Evolutionary conservation across 2,329 filamentous ascomycete species (phyloP).

Genomic region (Aspergillus viridinutans): DNA sequence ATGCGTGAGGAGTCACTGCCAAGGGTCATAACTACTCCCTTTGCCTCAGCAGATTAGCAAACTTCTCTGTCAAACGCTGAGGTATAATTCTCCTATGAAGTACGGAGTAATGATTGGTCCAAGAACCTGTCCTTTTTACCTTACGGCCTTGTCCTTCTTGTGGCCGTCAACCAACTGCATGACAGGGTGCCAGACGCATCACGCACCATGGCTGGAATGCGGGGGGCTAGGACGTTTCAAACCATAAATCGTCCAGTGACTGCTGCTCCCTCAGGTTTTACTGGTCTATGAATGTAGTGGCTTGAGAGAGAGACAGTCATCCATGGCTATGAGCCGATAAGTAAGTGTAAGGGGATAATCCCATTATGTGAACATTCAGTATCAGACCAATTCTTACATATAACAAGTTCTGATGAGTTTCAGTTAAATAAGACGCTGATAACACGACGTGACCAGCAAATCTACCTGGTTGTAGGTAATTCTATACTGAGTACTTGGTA

Average conservation of each 20-base stretch:
- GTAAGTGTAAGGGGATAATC: not conserved
- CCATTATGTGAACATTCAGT: not conserved
- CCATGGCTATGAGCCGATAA: not conserved
- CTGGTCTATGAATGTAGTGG: not conserved
- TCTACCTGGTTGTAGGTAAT: not conserved
- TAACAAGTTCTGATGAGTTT: not conserved
- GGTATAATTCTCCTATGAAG: not conserved
- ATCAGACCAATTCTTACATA: not conserved
- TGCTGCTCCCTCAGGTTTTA: not conserved
- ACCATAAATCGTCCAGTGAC: not conserved
- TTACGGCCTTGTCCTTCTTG: no score
- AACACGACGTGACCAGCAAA: not conserved
- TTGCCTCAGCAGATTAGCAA: not conserved
- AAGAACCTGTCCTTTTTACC: not conserved
- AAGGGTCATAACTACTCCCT: not conserved
- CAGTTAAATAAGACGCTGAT: not conserved
- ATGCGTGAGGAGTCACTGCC: not conserved
- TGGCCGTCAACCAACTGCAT: not conserved
- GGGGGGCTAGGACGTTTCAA: slow-evolving; percentile 4
- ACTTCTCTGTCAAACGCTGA: not conserved
- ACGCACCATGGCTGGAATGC: not conserved
- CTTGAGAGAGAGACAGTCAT: not conserved
- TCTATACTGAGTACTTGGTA: not conserved
- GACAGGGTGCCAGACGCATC: not conserved
- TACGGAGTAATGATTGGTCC: not conserved